Evolutionary conservation across 2,329 filamentous ascomycete species (phyloP), one percentile per base, ranked within the genome.

Genomic region (Graphilbum sp.): DNA sequence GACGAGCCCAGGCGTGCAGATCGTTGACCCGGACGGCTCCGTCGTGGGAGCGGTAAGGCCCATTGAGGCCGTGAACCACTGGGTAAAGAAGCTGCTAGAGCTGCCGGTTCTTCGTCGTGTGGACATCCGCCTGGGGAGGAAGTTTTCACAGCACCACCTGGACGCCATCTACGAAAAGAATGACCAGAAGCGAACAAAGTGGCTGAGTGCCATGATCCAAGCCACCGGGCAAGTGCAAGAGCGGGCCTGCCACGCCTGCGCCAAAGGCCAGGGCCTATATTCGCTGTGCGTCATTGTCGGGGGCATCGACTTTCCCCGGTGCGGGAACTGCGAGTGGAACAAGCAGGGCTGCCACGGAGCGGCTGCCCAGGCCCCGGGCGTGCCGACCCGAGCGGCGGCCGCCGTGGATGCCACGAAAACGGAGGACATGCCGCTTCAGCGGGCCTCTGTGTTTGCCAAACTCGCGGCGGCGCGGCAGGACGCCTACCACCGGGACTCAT

Each of bases 321-420:
- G 65, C 41, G 65, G 62, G 23, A 69, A 68, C 43, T 69, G 65
- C 43, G 62, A 67, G 45, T 69, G 64, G 64, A 62, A 61, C 42
- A 56, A 49, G 39, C 51, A 53, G 20, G 48, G 47, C 4, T 56
- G 53, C 35, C 44, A 50, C 12, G 49, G 47, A 6, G 45, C 43
- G 1, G n/a, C n/a, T n/a, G n/a, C n/a, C n/a, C n/a, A n/a, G n/a
- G n/a, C n/a, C n/a, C n/a, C n/a, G n/a, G n/a, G n/a, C n/a, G n/a
- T n/a, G n/a, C n/a, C n/a, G n/a, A n/a, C n/a, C n/a, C n/a, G n/a
- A n/a, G n/a, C n/a, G n/a, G n/a, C n/a, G n/a, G n/a, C n/a, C n/a
- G n/a, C n/a, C n/a, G n/a, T n/a, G n/a, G n/a, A n/a, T n/a, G n/a
- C n/a, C n/a, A n/a, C n/a, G n/a, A n/a, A n/a, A n/a, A n/a, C n/a